Percentiles rank a stretch among this genome's conserved stretches.
phyloP scores from a whole-genome alignment of 148 eudicot species.

The Camellia lanceoleosa region DNA sequence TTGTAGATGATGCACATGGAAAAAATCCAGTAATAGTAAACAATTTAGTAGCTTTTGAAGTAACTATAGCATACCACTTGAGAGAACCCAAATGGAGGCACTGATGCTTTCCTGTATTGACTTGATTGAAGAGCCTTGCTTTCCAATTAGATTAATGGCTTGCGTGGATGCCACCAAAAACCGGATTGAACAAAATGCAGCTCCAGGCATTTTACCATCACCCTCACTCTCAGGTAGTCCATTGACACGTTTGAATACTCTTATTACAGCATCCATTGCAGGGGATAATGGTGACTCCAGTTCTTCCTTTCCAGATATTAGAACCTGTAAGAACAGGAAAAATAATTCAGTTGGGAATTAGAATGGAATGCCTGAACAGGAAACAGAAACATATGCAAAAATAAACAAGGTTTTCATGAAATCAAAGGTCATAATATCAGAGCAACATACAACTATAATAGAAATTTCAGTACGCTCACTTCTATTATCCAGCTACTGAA shows the following conservation, averaged over 20 bases:
- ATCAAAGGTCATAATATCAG: background rate
- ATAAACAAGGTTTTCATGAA: too few species aligned
- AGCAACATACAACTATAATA: background rate
- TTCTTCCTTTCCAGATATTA: conserved; percentile 54
- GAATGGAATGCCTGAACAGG: background rate
- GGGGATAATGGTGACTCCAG: conserved; percentile 43
- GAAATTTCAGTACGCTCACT: background rate
- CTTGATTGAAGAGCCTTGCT: conserved; percentile 53
- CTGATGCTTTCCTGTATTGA: conserved; percentile 69
- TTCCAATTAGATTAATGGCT: conserved; percentile 50
- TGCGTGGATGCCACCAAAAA: conserved; percentile 48
- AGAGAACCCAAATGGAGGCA: conserved; percentile 72
- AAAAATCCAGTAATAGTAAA: background rate
- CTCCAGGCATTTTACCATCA: conserved; percentile 20
- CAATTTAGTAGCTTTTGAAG: background rate
- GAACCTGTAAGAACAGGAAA: conserved; percentile 26
- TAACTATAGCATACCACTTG: conserved; percentile 46
- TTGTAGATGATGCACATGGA: background rate
- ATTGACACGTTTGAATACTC: conserved; percentile 48
- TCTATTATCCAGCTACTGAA: background rate
- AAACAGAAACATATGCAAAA: background rate
- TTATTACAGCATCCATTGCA: conserved; percentile 57
- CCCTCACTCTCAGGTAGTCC: conserved; percentile 44
- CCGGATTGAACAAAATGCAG: conserved; percentile 42
- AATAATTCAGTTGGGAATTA: background rate